These are phyloP conservation scores for Lentinula lateritia DNA, from an alignment of 768 basidiomycete species.

Conservation along the genomic window DNA sequence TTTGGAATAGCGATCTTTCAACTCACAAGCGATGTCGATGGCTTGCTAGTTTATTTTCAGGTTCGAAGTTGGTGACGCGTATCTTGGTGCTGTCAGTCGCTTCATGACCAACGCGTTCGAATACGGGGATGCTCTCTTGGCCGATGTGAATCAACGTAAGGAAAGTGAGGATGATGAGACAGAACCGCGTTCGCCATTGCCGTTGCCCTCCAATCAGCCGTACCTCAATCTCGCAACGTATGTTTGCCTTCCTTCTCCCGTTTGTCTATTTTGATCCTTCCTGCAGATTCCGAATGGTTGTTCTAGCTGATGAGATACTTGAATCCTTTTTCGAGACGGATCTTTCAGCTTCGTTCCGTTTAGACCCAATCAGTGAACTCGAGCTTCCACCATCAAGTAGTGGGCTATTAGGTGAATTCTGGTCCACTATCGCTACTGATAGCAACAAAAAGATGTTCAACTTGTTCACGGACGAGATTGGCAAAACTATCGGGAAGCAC, in stretches of 20 bases:
- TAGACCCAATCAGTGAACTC: constrained; percentile 64
- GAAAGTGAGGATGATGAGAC: constrained; percentile 20
- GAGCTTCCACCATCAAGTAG: constrained; percentile 54
- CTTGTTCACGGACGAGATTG: constrained; percentile 89
- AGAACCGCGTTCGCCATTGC: constrained; percentile 31
- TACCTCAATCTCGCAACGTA: constrained; percentile 91
- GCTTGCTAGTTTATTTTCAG: constrained; percentile 88
- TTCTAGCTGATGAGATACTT: constrained; percentile 91
- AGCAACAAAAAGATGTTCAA: constrained; percentile 93
- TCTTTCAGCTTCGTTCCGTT: constrained; percentile 79
- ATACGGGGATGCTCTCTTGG: constrained; percentile 90
- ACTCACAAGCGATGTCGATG: neutral
- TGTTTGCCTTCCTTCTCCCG: constrained; percentile 15
- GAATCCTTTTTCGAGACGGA: constrained; percentile 97
- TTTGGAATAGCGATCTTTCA: neutral
- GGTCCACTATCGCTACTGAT: constrained; percentile 86
- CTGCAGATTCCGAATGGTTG: constrained; percentile 93
- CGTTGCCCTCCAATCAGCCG: constrained; percentile 72
- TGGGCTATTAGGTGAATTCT: constrained; percentile 75
- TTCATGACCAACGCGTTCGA: constrained; percentile 99
- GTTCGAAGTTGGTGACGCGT: constrained; percentile 93
- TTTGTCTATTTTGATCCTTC: constrained; percentile 4
- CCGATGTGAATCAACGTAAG: constrained; percentile 31
- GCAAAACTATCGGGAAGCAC: constrained; percentile 91
- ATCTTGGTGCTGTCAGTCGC: constrained; percentile 91